Evolutionary conservation across 202 grass and related monocot genomes (phyloP).

Genomic region (Musa balbisiana): DNA sequence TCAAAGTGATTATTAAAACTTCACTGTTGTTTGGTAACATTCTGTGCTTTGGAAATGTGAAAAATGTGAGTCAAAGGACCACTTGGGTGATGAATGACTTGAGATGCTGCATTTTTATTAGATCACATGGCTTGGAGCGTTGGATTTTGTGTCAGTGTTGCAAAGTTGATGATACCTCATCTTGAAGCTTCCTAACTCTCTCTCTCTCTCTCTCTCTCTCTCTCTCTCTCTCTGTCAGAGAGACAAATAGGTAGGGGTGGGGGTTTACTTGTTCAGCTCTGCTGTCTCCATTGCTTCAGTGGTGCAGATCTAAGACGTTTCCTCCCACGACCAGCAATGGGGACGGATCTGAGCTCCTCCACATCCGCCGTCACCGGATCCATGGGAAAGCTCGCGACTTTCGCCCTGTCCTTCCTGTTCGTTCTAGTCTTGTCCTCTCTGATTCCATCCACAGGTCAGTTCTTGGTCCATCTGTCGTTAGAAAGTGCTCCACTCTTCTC

Average conservation of each 20-base stretch:
- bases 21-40: too few species aligned
- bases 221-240: neutral
- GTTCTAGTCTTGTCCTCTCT: neutral
- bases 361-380: neutral
- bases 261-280: neutral
- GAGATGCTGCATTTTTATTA: too few species aligned
- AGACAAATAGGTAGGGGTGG: neutral
- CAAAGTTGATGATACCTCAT: too few species aligned
- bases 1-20: too few species aligned
- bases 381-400: neutral
- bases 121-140: too few species aligned
- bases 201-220: too few species aligned
- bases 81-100: too few species aligned
- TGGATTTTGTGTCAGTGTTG: too few species aligned
- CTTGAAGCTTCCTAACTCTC: too few species aligned
- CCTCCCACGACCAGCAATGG: neutral
- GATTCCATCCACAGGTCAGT: conserved; percentile 8
- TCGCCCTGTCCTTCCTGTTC: neutral
- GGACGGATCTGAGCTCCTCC: neutral
- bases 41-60: too few species aligned
- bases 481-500: neutral
- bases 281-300: neutral
- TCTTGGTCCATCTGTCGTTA: neutral
- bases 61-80: too few species aligned
- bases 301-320: neutral